Evolutionary conservation across 306 rosid species (phyloP).

Genomic region (Argentina anserina): DNA sequence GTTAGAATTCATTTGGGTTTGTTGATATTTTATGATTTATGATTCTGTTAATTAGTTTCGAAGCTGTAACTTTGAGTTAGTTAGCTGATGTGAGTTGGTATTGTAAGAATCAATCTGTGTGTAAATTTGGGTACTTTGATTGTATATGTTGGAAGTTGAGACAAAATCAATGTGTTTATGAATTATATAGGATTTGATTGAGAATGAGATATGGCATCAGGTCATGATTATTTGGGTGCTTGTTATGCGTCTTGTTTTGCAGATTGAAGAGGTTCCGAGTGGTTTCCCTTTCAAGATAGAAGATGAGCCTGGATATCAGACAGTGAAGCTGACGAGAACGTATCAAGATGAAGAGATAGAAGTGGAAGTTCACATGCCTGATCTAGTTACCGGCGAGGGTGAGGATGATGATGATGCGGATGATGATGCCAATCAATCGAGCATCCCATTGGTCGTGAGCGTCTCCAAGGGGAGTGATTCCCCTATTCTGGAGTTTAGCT

Average conservation of each 20-base stretch:
- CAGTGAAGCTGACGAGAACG: conserved; percentile 58
- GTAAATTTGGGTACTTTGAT: neutral
- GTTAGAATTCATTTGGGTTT: neutral
- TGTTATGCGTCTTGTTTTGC: conserved; percentile 17
- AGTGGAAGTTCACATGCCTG: conserved; percentile 91
- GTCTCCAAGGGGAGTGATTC: conserved; percentile 67
- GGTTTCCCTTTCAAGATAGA: conserved; percentile 69
- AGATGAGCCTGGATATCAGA: conserved; percentile 61
- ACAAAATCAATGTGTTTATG: neutral
- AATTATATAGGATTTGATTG: neutral
- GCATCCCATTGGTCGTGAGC: conserved; percentile 64
- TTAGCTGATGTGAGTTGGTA: neutral
- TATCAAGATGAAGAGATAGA: conserved; percentile 70
- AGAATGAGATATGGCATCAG: too few relatives aligned
- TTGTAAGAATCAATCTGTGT: neutral
- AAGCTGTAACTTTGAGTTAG: neutral
- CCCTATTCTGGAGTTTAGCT: conserved; percentile 58
- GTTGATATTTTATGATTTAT: neutral
- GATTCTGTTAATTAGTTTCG: neutral
- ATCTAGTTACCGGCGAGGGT: conserved; percentile 64
- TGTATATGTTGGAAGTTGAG: neutral
- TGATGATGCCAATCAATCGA: conserved; percentile 45
- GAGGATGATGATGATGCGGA: conserved; percentile 19
- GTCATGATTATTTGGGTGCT: neutral
- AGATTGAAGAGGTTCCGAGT: conserved; percentile 61